These are phyloP conservation scores for Gastrolobium villosum DNA, from an alignment of 306 rosid genomes.

Conservation along the genomic window DNA sequence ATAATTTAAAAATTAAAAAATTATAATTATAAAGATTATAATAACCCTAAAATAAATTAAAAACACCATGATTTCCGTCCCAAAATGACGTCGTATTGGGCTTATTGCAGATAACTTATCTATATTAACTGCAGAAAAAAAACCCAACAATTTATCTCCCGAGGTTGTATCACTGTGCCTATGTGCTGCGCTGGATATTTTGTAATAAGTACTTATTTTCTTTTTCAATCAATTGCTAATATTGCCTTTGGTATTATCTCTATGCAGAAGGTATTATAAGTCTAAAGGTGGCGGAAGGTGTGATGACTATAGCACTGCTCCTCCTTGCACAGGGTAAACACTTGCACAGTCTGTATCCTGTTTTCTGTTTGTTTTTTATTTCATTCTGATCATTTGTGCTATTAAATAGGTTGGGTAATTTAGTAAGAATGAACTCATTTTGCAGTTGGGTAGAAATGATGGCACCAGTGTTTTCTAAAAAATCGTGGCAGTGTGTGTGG, in stretches of 20 bases:
- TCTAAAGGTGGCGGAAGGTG: constrained; percentile 82
- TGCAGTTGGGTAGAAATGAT: constrained; percentile 98
- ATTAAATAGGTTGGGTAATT: constrained; percentile 34
- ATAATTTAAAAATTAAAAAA: no score
- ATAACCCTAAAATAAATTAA: no score
- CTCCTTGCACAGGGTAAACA: constrained; percentile 91
- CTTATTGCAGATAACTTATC: no score
- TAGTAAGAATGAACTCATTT: constrained; percentile 44
- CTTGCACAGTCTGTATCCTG: constrained; percentile 6
- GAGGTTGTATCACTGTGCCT: constrained; percentile 6
- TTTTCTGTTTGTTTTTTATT: constrained; percentile 30
- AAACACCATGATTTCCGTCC: no score
- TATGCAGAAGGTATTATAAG: constrained; percentile 83
- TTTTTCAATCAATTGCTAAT: constrained; percentile 19
- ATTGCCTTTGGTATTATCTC: constrained; percentile 32
- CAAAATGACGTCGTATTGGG: no score
- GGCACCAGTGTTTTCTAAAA: constrained; percentile 94
- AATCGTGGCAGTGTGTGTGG: constrained; percentile 91
- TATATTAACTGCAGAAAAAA: no score
- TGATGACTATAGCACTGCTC: constrained; percentile 69
- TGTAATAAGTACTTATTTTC: not conserved
- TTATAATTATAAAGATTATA: no score
- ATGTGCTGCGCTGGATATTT: not conserved
- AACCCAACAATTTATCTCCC: constrained; percentile 12
- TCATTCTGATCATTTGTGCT: not conserved